Evolutionary conservation across 306 rosid genomes (phyloP).

Genomic region (Vigna mungo): DNA sequence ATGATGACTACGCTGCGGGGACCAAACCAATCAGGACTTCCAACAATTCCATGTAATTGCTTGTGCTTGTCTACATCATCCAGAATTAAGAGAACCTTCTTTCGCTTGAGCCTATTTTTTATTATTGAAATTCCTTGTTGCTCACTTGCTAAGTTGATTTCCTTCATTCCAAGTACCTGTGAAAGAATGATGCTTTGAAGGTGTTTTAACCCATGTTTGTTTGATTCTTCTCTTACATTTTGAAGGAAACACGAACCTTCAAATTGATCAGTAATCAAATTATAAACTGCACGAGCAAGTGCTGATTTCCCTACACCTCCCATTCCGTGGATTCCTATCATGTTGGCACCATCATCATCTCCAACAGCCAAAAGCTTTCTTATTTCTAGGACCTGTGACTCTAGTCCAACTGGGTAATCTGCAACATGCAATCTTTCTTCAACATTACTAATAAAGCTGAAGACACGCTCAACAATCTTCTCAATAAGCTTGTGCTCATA

Average conservation of each 20-base stretch:
- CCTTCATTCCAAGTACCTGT: background rate
- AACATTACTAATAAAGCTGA: background rate
- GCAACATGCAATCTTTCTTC: conserved; percentile 1
- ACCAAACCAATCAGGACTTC: background rate
- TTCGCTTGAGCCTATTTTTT: background rate
- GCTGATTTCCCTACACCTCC: conserved; percentile 30
- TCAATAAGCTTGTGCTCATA: background rate
- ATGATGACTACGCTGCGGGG: background rate
- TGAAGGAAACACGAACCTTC: background rate
- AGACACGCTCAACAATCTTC: background rate
- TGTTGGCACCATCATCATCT: background rate
- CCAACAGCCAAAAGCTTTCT: conserved; percentile 9
- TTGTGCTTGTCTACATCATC: background rate
- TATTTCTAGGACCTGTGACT: background rate
- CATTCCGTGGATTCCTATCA: conserved; percentile 43
- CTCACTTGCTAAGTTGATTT: background rate
- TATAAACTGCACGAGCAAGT: background rate
- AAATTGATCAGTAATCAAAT: background rate
- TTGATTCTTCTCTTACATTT: background rate
- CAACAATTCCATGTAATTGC: background rate
- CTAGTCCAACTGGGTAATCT: conserved; percentile 39
- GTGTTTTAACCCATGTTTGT: conserved; percentile 16
- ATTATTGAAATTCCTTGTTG: conserved; percentile 12
- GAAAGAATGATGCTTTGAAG: conserved; percentile 40
- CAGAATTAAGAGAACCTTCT: conserved; percentile 4